These are phyloP conservation scores for Lactifluus hygrophoroides DNA, from an alignment of 768 basidiomycete species.

Conservation along the genomic window DNA sequence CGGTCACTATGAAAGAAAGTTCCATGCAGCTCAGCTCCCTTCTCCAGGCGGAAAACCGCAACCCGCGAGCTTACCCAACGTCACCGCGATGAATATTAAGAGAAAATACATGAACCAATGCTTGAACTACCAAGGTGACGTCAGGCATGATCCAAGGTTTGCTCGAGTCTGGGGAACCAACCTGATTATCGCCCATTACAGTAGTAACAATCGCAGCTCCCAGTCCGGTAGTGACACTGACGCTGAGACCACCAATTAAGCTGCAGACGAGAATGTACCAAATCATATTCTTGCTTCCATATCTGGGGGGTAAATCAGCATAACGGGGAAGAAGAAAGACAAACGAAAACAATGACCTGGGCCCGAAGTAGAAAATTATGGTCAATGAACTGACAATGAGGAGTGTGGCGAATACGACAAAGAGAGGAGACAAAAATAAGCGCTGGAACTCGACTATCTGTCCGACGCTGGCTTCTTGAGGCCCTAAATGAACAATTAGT, in stretches of 20 bases:
- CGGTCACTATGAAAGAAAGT: constrained; percentile 51
- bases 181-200: constrained; percentile 70
- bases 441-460: constrained; percentile 64
- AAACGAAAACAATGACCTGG: constrained; percentile 38
- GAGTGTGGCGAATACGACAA: constrained; percentile 59
- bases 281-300: constrained; percentile 88
- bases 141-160: not conserved
- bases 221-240: constrained; percentile 90
- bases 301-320: constrained; percentile 32
- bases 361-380: constrained; percentile 80
- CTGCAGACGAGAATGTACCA: constrained; percentile 94
- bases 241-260: constrained; percentile 93
- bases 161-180: constrained; percentile 26
- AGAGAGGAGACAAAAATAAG: constrained; percentile 77
- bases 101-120: constrained; percentile 90
- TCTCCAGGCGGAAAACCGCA: constrained; percentile 15
- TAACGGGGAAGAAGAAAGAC: not conserved
- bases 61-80: constrained; percentile 50
- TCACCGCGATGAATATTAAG: constrained; percentile 72
- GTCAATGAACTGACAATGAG: constrained; percentile 56
- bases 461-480: constrained; percentile 59
- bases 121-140: constrained; percentile 54
- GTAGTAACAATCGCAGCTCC: constrained; percentile 85
- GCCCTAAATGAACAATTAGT: constrained; percentile 36
- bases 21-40: not conserved